Evolutionary conservation across 768 basidiomycete genomes (phyloP).

Genomic region (Mycena alexandri): DNA sequence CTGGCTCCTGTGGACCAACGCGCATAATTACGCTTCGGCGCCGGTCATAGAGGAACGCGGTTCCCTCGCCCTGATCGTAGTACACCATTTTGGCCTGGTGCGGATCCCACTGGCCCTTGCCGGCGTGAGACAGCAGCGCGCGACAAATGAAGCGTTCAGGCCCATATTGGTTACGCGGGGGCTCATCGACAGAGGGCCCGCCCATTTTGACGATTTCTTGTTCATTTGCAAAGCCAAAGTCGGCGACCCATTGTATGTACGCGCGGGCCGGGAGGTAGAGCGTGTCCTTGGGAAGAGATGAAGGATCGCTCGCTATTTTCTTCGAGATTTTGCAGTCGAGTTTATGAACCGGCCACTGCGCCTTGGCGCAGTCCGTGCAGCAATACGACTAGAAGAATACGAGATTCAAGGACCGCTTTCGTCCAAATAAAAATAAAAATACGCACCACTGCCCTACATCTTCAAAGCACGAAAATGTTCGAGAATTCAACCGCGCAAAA

Average conservation of each 20-base stretch:
- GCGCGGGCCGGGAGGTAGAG: constrained; percentile 39
- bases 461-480: background rate
- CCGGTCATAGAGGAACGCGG: constrained; percentile 32
- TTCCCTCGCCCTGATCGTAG: constrained; percentile 26
- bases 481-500: background rate
- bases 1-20: constrained; percentile 34
- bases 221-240: constrained; percentile 40
- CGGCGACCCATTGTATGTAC: constrained; percentile 37
- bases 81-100: constrained; percentile 27
- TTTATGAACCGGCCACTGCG: constrained; percentile 38
- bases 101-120: constrained; percentile 29
- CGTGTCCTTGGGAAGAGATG: constrained; percentile 33
- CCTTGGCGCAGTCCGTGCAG: constrained; percentile 33
- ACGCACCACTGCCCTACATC: constrained; percentile 26
- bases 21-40: constrained; percentile 34
- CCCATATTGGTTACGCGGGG: constrained; percentile 40
- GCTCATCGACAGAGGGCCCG: constrained; percentile 30
- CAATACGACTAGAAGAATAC: constrained; percentile 35
- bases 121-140: constrained; percentile 15
- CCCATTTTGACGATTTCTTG: constrained; percentile 39
- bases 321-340: constrained; percentile 39
- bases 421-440: background rate
- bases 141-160: constrained; percentile 38
- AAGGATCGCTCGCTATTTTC: constrained; percentile 26
- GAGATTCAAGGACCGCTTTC: background rate